Percentiles rank a stretch among this genome's conserved stretches.
phyloP scores from a whole-genome alignment of 2,329 filamentous ascomycete species.

The Paracamarosporium sp. region DNA sequence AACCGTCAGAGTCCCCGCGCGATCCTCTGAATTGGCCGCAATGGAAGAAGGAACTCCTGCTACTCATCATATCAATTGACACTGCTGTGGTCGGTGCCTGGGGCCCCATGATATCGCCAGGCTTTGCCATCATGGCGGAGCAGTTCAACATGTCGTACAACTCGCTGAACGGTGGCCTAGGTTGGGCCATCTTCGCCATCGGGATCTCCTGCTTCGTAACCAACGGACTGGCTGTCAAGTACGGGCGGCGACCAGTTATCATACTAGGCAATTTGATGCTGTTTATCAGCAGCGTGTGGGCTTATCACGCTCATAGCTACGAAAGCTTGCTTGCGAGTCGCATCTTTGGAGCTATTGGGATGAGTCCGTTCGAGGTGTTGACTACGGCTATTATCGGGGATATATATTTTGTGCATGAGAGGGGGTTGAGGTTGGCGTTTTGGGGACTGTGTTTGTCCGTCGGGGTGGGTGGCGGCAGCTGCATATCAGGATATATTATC shows the following conservation, averaged over 20 bases:
- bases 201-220: slow-evolving; percentile 27
- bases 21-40: slow-evolving; percentile 30
- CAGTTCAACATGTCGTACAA: slow-evolving; percentile 30
- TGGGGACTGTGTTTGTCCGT: slow-evolving; percentile 27
- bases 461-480: slow-evolving; percentile 24
- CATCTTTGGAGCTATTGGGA: slow-evolving; percentile 28
- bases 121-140: slow-evolving; percentile 22
- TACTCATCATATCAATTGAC: slow-evolving; percentile 24
- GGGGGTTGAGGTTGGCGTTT: slow-evolving; percentile 80
- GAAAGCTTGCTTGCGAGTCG: slow-evolving; percentile 23
- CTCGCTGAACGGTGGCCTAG: slow-evolving; percentile 20
- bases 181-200: slow-evolving; percentile 32
- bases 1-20: slow-evolving; percentile 16
- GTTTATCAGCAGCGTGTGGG: slow-evolving; percentile 27
- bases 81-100: slow-evolving; percentile 29
- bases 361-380: slow-evolving; percentile 30
- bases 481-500: slow-evolving; percentile 28
- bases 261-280: slow-evolving; percentile 26
- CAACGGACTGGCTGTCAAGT: slow-evolving; percentile 26
- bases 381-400: slow-evolving; percentile 76
- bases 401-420: slow-evolving; percentile 84
- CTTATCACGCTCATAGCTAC: slow-evolving; percentile 23
- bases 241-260: slow-evolving; percentile 25
- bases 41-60: slow-evolving; percentile 31
- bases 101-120: slow-evolving; percentile 29